These are phyloP conservation scores for Cutaneotrichosporon sp. DNA, from an alignment of 1,284 basidiomycete genomes.

Conservation along the genomic window DNA sequence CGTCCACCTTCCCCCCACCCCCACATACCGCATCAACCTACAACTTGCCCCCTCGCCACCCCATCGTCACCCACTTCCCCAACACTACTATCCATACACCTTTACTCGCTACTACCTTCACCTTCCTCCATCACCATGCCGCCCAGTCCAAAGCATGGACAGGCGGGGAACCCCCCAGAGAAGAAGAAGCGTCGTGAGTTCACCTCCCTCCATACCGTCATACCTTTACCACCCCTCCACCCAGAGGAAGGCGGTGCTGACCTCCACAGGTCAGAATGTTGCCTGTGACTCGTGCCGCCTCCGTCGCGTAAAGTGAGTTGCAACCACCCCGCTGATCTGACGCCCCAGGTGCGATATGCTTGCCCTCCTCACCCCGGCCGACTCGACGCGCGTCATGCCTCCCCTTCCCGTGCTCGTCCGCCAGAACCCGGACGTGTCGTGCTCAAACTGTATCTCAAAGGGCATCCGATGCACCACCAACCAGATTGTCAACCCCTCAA, in stretches of 20 bases:
- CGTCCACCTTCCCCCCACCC: not conserved
- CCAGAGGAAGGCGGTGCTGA: not conserved
- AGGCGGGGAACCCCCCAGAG: conserved; percentile 4
- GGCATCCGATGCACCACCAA: conserved; percentile 42
- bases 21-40: not conserved
- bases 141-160: not conserved
- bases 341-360: conserved; percentile 32
- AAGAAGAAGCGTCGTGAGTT: conserved; percentile 40
- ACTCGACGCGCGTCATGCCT: conserved; percentile 13
- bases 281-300: conserved; percentile 45
- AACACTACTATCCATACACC: not conserved
- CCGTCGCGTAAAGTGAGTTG: conserved; percentile 41
- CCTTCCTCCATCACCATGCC: conserved; percentile 6
- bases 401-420: conserved; percentile 29
- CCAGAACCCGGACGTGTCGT: conserved; percentile 35
- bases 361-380: conserved; percentile 27
- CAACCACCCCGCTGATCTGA: not conserved
- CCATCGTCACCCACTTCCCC: not conserved
- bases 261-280: conserved; percentile 39
- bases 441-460: conserved; percentile 44
- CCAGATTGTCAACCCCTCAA: conserved; percentile 41
- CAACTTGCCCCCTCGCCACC: not conserved
- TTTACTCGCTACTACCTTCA: not conserved
- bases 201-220: too few species aligned
- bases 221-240: not conserved